Conservation (phyloP, 805 yeast genomes). For the Cyberlindnera galapagoensis region DNA sequence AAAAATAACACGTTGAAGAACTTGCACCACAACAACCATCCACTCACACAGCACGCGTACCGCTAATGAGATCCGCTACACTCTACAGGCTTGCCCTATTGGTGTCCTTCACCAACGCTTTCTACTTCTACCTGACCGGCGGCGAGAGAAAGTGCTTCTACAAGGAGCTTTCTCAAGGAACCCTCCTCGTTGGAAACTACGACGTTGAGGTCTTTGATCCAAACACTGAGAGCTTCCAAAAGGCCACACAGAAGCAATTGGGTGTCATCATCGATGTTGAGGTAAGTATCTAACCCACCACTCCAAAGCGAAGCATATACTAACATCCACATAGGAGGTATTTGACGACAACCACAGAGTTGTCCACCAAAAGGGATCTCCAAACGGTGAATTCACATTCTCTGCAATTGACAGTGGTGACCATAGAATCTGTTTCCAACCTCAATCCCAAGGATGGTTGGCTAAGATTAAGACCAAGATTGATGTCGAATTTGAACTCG, state of each 20-base stretch:
- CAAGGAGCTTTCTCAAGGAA: constrained; percentile 45
- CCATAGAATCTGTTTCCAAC: constrained; percentile 63
- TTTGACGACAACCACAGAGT: constrained; percentile 75
- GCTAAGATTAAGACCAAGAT: constrained; percentile 50
- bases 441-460: constrained; percentile 55
- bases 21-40: no score
- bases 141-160: constrained; percentile 50
- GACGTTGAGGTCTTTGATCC: constrained; percentile 39
- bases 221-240: constrained; percentile 27
- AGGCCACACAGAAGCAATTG: constrained; percentile 29
- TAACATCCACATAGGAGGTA: constrained; percentile 37
- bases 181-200: constrained; percentile 44
- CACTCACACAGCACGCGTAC: no score
- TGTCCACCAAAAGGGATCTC: constrained; percentile 58
- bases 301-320: not conserved
- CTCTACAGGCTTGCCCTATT: constrained; percentile 14
- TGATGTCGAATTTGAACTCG: constrained; percentile 59
- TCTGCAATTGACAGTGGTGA: constrained; percentile 73
- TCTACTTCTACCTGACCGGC: constrained; percentile 47
- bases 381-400: constrained; percentile 66
- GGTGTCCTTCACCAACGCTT: constrained; percentile 27
- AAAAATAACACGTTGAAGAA: constrained; percentile 7
- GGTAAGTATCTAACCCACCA: constrained; percentile 7
- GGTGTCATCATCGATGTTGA: constrained; percentile 40
- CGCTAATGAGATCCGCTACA: constrained; percentile 13